Base-by-base conservation (phyloP, 768 basidiomycete species). In the Serendipita indica region DNA sequence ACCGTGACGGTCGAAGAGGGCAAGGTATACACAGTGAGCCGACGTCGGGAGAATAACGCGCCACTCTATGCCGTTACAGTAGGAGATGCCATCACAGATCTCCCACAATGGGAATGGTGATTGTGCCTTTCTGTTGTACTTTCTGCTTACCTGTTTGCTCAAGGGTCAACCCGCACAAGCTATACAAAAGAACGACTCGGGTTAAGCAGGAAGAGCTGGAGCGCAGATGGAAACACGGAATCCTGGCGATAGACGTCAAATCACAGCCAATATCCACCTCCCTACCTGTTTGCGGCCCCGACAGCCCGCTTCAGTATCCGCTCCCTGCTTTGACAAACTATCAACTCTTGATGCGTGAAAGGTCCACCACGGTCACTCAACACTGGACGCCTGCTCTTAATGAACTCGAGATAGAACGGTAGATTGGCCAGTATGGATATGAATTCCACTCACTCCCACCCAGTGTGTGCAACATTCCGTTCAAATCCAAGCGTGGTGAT, bases 51-150 rank as follows among this genome's bases (percentile, higher is more conserved):
- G 3, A 45, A 45, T 27, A 45, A 45, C 28, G 81, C 81, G 0
- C 76, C 78, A 0, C 79, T 82, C 65, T 72, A 70, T 5, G 72
- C 72, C 62, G 78, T 88, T 20, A 77, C 79, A 0, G 76, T 88
- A 39, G 75, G 78, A 20, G 86, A 88, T 65, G 85, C 87, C 1
- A 86, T 89, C 52, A 71, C 75, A 2, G 88, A 90, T 66, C 71
- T 90, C 6, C 80, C 78, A 2, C 74, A 68, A 2, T 90, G 83
- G 66, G 83, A 90, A 59, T 89, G 86, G 88, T 86, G 65, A 6
- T 72, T 61, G 18, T 22, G 34, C 16, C n/a, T 20, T 39, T 16
- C 32, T 59, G 12, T 58, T 60, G 32, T 28, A 33, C 30, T 39
- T 33, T 35, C 30, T 34, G 33, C 22, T 41, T 45, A n/a, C n/a